phyloP scores from a whole-genome alignment of 202 grass and related monocot genomes.

The Panicum virgatum region DNA sequence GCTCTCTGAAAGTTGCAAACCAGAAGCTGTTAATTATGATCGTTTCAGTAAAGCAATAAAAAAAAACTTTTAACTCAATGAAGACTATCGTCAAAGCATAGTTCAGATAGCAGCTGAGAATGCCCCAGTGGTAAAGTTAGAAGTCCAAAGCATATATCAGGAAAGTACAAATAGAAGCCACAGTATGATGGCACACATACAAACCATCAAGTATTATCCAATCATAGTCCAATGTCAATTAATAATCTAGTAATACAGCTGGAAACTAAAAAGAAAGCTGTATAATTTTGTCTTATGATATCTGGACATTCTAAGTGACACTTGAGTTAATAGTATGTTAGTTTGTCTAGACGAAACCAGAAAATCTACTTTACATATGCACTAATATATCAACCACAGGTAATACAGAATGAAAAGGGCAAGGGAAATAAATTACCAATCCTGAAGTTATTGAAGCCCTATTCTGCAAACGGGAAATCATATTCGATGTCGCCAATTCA shows the following conservation, averaged over 20 bases:
- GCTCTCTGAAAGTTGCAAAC: conserved; percentile 37
- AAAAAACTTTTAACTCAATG: conserved; percentile 10
- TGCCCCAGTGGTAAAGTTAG: not conserved
- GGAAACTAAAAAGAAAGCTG: not conserved
- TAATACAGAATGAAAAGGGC: conserved; percentile 12
- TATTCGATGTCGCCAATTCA: conserved; percentile 9
- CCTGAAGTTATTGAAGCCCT: conserved; percentile 10
- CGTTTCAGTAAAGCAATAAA: conserved; percentile 25
- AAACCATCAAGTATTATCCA: conserved; percentile 4
- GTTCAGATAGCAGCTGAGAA: conserved; percentile 5
- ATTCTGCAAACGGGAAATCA: conserved; percentile 22
- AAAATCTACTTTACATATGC: conserved; percentile 7
- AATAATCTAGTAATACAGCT: conserved; percentile 13
- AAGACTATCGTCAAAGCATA: not conserved
- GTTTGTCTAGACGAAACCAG: conserved; percentile 7
- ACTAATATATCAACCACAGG: not conserved
- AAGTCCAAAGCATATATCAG: conserved; percentile 12
- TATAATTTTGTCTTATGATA: not conserved
- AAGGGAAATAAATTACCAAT: conserved; percentile 30
- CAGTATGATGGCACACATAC: conserved; percentile 12
- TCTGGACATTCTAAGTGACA: not conserved
- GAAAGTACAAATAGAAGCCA: conserved; percentile 23
- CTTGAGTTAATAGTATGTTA: not conserved
- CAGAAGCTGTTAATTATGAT: conserved; percentile 33
- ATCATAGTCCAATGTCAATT: conserved; percentile 17